These are phyloP conservation scores for Nephelium lappaceum DNA, from an alignment of 345 rosid species.

Conservation along the genomic window DNA sequence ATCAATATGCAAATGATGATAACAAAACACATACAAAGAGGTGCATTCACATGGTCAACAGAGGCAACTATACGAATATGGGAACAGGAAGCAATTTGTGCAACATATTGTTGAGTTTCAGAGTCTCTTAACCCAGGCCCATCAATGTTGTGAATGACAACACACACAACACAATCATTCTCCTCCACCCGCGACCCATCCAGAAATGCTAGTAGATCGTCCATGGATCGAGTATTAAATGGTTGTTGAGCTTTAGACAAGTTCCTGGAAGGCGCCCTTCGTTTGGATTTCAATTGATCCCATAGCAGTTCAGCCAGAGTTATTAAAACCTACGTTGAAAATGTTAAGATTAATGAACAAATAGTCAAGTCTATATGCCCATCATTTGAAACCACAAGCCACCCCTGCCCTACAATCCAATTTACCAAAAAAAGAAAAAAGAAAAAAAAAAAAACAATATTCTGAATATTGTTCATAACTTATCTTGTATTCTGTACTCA, in stretches of 20 bases:
- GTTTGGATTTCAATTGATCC: constrained; percentile 57
- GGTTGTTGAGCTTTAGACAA: constrained; percentile 56
- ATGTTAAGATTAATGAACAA: neutral
- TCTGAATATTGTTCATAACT: neutral
- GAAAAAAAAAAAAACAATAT: neutral
- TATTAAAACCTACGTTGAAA: constrained; percentile 52
- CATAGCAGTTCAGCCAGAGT: constrained; percentile 71
- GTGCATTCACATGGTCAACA: constrained; percentile 85
- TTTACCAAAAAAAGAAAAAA: too few species aligned
- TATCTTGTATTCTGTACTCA: neutral
- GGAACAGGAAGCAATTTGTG: constrained; percentile 78
- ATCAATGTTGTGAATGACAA: constrained; percentile 83
- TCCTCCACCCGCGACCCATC: constrained; percentile 49
- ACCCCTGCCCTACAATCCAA: neutral
- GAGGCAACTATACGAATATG: constrained; percentile 78
- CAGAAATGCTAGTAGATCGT: constrained; percentile 70
- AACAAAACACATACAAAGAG: constrained; percentile 60
- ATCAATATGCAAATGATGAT: neutral
- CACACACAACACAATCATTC: constrained; percentile 58
- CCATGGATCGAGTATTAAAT: constrained; percentile 62
- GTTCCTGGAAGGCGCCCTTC: constrained; percentile 33
- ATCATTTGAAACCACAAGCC: neutral
- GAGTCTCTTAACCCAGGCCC: constrained; percentile 85
- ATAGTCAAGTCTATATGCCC: neutral
- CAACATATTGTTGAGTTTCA: constrained; percentile 79